A percentile compares a stretch with the other conserved stretches of the same genome.
Conservation (phyloP, 208 protist genomes). For the Leishmania tarentolae region DNA sequence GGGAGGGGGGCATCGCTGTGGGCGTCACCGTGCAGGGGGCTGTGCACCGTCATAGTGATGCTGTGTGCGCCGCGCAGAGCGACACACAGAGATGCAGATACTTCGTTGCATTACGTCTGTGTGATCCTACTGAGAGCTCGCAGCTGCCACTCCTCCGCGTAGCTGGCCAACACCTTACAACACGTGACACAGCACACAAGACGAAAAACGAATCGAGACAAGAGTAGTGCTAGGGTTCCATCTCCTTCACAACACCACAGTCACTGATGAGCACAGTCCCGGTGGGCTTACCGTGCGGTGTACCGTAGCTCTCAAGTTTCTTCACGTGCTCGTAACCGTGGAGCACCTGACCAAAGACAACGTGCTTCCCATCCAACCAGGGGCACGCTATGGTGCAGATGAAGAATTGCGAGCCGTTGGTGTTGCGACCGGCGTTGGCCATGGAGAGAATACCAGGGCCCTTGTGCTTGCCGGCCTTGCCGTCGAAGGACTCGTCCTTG, state of each 20-base stretch:
- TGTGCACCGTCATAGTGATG: not conserved
- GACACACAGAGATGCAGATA: not conserved
- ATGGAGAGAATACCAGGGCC: constrained; percentile 89
- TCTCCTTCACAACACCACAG: constrained; percentile 73
- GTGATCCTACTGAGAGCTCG: not conserved
- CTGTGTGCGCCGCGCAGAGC: not conserved
- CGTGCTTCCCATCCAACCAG: constrained; percentile 95
- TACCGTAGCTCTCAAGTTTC: constrained; percentile 72
- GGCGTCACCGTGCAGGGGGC: too few relatives aligned
- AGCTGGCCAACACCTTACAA: not conserved
- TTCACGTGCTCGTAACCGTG: constrained; percentile 84
- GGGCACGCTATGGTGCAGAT: constrained; percentile 84
- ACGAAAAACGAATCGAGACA: not conserved
- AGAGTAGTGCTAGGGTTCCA: not conserved
- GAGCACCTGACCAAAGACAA: constrained; percentile 94
- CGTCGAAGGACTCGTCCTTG: constrained; percentile 95
- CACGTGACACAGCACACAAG: not conserved
- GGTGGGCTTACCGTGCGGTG: constrained; percentile 68
- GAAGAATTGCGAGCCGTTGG: constrained; percentile 95
- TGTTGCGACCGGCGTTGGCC: constrained; percentile 92
- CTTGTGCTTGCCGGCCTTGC: constrained; percentile 88
- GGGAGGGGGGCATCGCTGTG: not conserved
- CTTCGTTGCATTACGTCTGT: not conserved
- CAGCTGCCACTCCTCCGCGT: not conserved
- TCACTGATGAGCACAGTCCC: constrained; percentile 64